Evolutionary conservation across 305 asterid species (phyloP).

Genomic region (Fraxinus sp.): DNA sequence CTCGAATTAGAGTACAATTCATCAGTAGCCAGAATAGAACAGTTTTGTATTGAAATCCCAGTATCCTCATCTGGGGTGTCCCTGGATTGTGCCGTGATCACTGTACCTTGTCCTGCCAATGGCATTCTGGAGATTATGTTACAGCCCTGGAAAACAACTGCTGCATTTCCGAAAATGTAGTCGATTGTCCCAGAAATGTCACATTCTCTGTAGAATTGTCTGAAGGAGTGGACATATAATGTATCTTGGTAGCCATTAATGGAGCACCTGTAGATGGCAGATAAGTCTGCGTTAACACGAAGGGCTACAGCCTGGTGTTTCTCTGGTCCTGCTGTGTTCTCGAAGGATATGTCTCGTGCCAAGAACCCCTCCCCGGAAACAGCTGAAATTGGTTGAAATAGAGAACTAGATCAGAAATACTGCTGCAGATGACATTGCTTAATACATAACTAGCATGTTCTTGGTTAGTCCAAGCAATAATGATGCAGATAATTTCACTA

Average conservation of each 20-base stretch:
- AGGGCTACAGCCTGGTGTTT: constrained; percentile 90
- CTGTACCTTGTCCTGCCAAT: constrained; percentile 60
- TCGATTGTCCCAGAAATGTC: constrained; percentile 80
- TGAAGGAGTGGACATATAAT: constrained; percentile 62
- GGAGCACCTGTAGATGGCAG: constrained; percentile 64
- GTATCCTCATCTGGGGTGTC: constrained; percentile 49
- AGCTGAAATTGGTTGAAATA: constrained; percentile 40
- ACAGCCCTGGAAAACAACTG: constrained; percentile 71
- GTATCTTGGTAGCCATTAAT: constrained; percentile 75
- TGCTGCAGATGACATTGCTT: background rate
- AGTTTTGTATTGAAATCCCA: constrained; percentile 73
- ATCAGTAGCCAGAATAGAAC: constrained; percentile 58
- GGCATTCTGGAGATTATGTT: constrained; percentile 72
- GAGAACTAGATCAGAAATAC: background rate
- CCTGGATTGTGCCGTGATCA: constrained; percentile 72
- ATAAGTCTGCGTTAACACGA: constrained; percentile 64
- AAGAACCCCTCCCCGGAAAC: constrained; percentile 76
- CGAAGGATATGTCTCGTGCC: constrained; percentile 73
- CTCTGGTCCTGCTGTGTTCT: constrained; percentile 76
- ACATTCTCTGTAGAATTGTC: constrained; percentile 86
- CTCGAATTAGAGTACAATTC: constrained; percentile 45
- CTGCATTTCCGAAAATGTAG: constrained; percentile 87
- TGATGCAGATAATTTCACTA: background rate
- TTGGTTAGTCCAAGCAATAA: background rate
- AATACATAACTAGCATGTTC: background rate